Conservation (phyloP, 495 filamentous ascomycete species). For the Neurospora africana region DNA sequence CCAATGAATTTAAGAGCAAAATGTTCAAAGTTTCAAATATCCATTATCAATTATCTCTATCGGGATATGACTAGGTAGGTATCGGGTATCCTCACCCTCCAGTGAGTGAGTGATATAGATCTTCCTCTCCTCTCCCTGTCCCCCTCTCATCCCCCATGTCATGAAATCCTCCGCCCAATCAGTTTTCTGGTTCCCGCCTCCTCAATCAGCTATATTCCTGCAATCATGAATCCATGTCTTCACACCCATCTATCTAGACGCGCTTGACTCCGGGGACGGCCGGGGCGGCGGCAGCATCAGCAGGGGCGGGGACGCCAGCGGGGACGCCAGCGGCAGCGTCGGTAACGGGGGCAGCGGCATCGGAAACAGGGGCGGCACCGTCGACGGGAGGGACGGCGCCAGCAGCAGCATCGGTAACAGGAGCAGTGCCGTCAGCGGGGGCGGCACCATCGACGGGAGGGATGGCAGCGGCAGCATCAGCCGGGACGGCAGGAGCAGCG, state of each 20-base stretch:
- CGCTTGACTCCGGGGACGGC: not conserved
- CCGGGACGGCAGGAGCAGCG: not conserved
- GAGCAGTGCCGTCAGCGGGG: not conserved
- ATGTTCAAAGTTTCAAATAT: not conserved
- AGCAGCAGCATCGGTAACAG: constrained; percentile 27
- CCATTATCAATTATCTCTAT: not conserved
- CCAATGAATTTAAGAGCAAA: no score
- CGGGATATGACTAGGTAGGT: not conserved
- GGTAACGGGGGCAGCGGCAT: constrained; percentile 79
- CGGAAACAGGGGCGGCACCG: constrained; percentile 20
- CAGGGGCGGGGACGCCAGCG: no score
- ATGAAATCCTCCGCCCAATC: not conserved
- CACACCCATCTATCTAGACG: not conserved
- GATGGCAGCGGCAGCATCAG: not conserved
- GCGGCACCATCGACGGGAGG: not conserved
- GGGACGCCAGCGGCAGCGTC: constrained; percentile 21
- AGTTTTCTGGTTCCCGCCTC: constrained; percentile 11
- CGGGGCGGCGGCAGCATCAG: no score
- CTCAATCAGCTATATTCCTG: constrained; percentile 45
- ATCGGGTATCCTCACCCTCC: not conserved
- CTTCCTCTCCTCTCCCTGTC: not conserved
- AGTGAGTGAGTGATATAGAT: not conserved
- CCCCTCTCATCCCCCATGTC: not conserved
- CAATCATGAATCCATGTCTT: constrained; percentile 26
- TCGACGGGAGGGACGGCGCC: not conserved